phyloP scores from a whole-genome alignment of 2,329 filamentous ascomycete species.

The Fusarium sp. region DNA sequence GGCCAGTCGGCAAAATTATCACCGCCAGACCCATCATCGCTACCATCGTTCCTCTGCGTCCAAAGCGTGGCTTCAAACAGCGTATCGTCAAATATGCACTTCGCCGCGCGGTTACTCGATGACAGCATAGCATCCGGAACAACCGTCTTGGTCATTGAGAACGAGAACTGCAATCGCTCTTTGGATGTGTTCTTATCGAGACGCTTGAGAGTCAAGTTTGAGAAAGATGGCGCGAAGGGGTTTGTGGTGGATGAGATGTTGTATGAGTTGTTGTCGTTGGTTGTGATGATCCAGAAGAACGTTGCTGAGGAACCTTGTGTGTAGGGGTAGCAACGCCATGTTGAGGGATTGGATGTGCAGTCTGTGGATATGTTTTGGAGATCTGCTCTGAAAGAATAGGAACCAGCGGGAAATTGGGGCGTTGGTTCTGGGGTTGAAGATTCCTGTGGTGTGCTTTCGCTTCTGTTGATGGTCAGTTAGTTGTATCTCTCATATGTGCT shows the following conservation, averaged over 20 bases:
- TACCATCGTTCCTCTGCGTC: slow-evolving; percentile 55
- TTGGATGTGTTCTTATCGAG: slow-evolving; percentile 58
- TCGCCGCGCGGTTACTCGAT: slow-evolving; percentile 56
- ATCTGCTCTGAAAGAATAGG: slow-evolving; percentile 70
- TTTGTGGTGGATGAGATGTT: slow-evolving; percentile 67
- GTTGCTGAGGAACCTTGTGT: slow-evolving; percentile 57
- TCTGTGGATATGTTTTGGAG: slow-evolving; percentile 63
- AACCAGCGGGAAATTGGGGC: slow-evolving; percentile 67
- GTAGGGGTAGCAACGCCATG: slow-evolving; percentile 73
- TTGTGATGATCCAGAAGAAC: slow-evolving; percentile 71
- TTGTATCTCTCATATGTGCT: neutral
- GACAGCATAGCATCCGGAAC: slow-evolving; percentile 59
- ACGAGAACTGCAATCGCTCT: slow-evolving; percentile 69
- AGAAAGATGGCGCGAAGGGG: slow-evolving; percentile 67
- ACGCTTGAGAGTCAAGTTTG: slow-evolving; percentile 61
- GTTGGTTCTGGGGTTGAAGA: slow-evolving; percentile 19
- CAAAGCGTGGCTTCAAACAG: slow-evolving; percentile 68
- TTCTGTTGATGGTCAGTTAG: slow-evolving; percentile 18
- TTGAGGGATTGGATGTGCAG: slow-evolving; percentile 68
- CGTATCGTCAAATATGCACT: slow-evolving; percentile 69
- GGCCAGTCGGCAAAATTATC: slow-evolving; percentile 62
- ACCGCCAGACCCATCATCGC: slow-evolving; percentile 21
- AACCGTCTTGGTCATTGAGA: slow-evolving; percentile 63
- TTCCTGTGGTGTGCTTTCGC: neutral
- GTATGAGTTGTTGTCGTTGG: slow-evolving; percentile 55